These are phyloP conservation scores for Ascochyta koolunga DNA, from an alignment of 2,329 filamentous ascomycete genomes.

Conservation along the genomic window DNA sequence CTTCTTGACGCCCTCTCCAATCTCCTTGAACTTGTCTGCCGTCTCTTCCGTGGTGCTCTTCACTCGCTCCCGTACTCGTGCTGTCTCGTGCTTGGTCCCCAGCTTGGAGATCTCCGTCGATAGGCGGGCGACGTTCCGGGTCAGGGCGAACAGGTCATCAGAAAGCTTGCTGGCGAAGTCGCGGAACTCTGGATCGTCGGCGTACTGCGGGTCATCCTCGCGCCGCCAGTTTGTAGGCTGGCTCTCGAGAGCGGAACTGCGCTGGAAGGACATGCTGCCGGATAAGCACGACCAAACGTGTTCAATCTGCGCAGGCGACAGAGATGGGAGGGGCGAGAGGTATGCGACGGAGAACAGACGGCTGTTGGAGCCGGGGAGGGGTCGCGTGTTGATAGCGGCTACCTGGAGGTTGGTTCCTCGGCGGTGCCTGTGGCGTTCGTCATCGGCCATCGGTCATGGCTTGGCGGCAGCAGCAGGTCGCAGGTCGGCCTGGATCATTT, in stretches of 20 bases:
- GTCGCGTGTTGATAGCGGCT: slow-evolving; percentile 21
- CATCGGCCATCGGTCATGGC: neutral
- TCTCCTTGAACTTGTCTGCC: slow-evolving; percentile 83
- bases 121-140: slow-evolving; percentile 84
- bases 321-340: neutral
- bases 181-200: slow-evolving; percentile 92
- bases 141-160: slow-evolving; percentile 86
- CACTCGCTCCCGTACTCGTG: slow-evolving; percentile 87
- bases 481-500: slow-evolving; percentile 22
- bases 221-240: slow-evolving; percentile 72
- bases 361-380: slow-evolving; percentile 10
- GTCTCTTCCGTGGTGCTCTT: slow-evolving; percentile 88
- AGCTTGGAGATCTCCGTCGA: slow-evolving; percentile 83
- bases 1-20: slow-evolving; percentile 92
- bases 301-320: neutral
- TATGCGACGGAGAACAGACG: slow-evolving; percentile 12
- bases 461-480: slow-evolving; percentile 17
- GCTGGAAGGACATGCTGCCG: slow-evolving; percentile 83
- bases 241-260: slow-evolving; percentile 82
- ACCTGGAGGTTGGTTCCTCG: slow-evolving; percentile 34
- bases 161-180: slow-evolving; percentile 81
- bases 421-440: slow-evolving; percentile 32
- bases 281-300: neutral
- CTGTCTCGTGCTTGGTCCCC: slow-evolving; percentile 89
- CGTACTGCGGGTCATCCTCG: slow-evolving; percentile 75